Percentiles rank a stretch among this genome's conserved stretches.
Conservation (phyloP, 2,329 filamentous ascomycete species). For the Verticillium klebahnii region DNA sequence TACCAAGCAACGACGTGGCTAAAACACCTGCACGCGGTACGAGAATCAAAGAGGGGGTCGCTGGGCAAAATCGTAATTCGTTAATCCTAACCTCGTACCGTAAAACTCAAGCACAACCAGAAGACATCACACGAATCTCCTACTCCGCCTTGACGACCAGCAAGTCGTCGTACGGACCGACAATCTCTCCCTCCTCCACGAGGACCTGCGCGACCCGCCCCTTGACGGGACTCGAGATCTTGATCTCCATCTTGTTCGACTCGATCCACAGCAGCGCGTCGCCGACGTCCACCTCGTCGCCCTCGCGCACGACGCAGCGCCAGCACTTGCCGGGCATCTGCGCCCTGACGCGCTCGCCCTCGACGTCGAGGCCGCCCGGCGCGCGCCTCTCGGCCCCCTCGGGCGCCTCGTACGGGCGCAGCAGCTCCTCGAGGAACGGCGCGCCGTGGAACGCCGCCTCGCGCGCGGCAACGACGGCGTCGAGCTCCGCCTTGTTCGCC, state of each 20-base stretch:
- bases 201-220: slow-evolving; percentile 21
- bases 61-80: too few species aligned
- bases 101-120: background rate
- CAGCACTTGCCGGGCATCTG: slow-evolving; percentile 29
- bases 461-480: slow-evolving; percentile 13
- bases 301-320: slow-evolving; percentile 22
- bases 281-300: slow-evolving; percentile 18
- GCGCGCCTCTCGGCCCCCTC: background rate
- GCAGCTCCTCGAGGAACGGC: slow-evolving; percentile 23
- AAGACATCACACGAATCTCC: background rate
- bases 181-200: slow-evolving; percentile 21
- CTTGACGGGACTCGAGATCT: slow-evolving; percentile 21
- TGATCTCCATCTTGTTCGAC: slow-evolving; percentile 34
- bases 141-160: slow-evolving; percentile 15
- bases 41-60: too few species aligned
- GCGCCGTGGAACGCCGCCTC: slow-evolving; percentile 19
- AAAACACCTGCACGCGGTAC: too few species aligned
- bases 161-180: slow-evolving; percentile 22
- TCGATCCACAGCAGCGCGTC: slow-evolving; percentile 27
- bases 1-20: too few species aligned
- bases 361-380: background rate
- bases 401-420: slow-evolving; percentile 17
- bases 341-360: slow-evolving; percentile 21
- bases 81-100: too few species aligned
- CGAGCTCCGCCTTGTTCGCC: slow-evolving; percentile 20